phyloP scores from a whole-genome alignment of 257 asterid genomes.

The Echium plantagineum region DNA sequence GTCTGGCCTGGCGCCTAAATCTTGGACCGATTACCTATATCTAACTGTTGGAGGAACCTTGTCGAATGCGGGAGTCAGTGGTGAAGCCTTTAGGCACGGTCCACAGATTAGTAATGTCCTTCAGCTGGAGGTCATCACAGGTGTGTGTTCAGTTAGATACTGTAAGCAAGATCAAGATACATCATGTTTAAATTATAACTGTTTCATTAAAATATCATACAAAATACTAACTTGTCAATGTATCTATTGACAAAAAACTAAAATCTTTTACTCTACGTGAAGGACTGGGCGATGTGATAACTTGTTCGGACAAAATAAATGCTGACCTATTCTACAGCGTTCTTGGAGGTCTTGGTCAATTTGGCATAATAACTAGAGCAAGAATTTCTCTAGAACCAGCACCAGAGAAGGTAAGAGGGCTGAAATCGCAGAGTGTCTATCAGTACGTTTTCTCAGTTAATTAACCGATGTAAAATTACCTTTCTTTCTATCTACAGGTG shows the following conservation, averaged over 20 bases:
- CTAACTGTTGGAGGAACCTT: constrained; percentile 83
- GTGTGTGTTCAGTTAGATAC: constrained; percentile 21
- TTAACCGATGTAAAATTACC: constrained; percentile 7
- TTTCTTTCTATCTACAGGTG: constrained; percentile 32
- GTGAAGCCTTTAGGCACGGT: constrained; percentile 85
- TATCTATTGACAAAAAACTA: not conserved
- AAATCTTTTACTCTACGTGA: constrained; percentile 13
- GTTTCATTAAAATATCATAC: not conserved
- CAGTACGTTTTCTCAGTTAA: not conserved
- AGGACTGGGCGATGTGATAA: constrained; percentile 77
- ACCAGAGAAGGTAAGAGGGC: constrained; percentile 57
- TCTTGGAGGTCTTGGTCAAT: constrained; percentile 89
- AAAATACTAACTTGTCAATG: not conserved
- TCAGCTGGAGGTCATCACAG: constrained; percentile 91
- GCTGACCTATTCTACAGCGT: constrained; percentile 76
- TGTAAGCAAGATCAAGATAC: not conserved
- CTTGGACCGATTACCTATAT: constrained; percentile 92
- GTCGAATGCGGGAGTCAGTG: constrained; percentile 88
- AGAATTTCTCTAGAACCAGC: constrained; percentile 81
- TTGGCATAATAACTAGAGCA: constrained; percentile 83
- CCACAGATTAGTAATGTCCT: constrained; percentile 86
- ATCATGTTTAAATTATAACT: not conserved
- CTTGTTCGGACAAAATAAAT: constrained; percentile 63
- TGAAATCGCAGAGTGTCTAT: too few species aligned
- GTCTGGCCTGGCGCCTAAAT: constrained; percentile 64